Conservation (phyloP, 1,284 basidiomycete species). For the Kalmanozyma brasiliensis region DNA sequence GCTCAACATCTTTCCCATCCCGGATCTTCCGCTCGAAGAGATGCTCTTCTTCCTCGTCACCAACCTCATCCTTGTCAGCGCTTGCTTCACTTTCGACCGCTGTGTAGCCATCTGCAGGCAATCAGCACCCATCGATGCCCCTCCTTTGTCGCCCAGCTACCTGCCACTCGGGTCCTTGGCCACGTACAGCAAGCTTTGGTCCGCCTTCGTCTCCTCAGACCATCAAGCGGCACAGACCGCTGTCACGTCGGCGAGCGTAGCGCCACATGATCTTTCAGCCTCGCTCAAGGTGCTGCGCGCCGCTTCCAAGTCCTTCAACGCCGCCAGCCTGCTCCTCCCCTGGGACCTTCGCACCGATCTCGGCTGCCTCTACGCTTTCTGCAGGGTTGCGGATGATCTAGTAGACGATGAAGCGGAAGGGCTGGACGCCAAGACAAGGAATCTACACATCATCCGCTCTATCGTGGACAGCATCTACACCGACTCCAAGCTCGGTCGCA, state of each 20-base stretch:
- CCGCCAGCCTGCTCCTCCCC: conserved; percentile 54
- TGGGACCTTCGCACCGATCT: conserved; percentile 63
- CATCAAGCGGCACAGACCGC: not conserved
- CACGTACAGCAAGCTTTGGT: conserved; percentile 49
- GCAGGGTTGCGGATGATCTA: conserved; percentile 56
- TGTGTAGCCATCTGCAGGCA: conserved; percentile 53
- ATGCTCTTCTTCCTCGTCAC: conserved; percentile 64
- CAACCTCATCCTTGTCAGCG: conserved; percentile 60
- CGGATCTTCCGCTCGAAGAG: conserved; percentile 64
- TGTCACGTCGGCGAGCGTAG: conserved; percentile 18
- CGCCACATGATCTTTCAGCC: conserved; percentile 27
- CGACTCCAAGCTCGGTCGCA: not conserved
- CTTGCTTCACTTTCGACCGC: conserved; percentile 62
- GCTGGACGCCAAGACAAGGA: conserved; percentile 24
- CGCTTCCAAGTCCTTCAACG: conserved; percentile 57
- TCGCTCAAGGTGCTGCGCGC: conserved; percentile 34
- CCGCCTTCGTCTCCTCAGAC: conserved; percentile 43
- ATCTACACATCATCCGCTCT: conserved; percentile 27
- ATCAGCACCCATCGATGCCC: not conserved
- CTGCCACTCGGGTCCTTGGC: conserved; percentile 34
- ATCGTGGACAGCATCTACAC: conserved; percentile 44
- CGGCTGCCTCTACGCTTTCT: conserved; percentile 59
- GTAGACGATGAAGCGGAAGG: conserved; percentile 48
- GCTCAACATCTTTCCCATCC: conserved; percentile 57
- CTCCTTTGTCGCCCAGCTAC: conserved; percentile 51